Evolutionary conservation across 75 land plant genomes (phyloP), one percentile per base, ranked within the genome.

Genomic region (Pinus tabuliformis): DNA sequence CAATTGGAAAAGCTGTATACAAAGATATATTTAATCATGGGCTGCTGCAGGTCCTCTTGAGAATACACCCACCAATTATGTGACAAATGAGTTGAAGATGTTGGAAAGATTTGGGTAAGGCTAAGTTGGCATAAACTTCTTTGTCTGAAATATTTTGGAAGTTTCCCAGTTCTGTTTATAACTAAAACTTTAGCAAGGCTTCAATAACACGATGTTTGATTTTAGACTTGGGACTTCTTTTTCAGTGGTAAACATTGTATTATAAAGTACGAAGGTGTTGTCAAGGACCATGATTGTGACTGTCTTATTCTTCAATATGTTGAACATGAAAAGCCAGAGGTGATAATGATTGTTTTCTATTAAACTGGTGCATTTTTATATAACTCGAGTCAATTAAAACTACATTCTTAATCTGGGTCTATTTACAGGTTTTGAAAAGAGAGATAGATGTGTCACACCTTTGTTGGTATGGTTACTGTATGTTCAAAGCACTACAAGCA

Each of bases 261-360:
- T 45, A 83, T 92, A 37, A 83, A 78, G 56, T 94, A 81, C 78
- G 84, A 83, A 83, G 91, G 86, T 52, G 89, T 80, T 64, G 75
- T 90, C 62, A 85, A 81, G 62, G 84, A 78, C 76, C 79, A 78
- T 20, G 79, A 75, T 56, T 73, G 74, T 14, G 80, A 90, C 49
- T 92, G 89, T 75, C 82, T 97, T 77, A 84, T 97, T 76, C 78
- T 97, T n/a, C 90, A 91, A 79, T 89, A 94, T 81, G 85, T 92
- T 68, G 92, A 97, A 65, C 95, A 94, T 85, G 99, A 97, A 28
- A 89, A 90, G 54, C 95, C 94, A 72, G 97, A 97, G 98, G 99
- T 94, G 77, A 75, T 45, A 65, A 62, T 62, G 3, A 45, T 58
- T n/a, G 52, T 52, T 42, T 49, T 64, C 45, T 68, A 68, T 68